These are phyloP conservation scores for Candida glucosophila DNA, from an alignment of 1,139 yeast genomes.

Conservation along the genomic window DNA sequence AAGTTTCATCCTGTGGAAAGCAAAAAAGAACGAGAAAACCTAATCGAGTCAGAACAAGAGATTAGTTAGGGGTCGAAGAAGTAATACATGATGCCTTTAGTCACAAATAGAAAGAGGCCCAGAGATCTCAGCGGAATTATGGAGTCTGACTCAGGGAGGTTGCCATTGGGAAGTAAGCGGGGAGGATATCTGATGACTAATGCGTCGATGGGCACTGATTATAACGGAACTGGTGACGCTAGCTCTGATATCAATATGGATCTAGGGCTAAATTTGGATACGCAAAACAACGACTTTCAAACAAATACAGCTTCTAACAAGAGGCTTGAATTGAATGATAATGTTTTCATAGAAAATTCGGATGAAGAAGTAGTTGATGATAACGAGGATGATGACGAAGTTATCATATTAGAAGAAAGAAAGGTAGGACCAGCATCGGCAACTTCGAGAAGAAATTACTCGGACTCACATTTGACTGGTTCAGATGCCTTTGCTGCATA, in stretches of 20 bases:
- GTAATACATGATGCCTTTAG: slow-evolving; percentile 16
- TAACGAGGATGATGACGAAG: slow-evolving; percentile 20
- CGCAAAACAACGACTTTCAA: slow-evolving; percentile 5
- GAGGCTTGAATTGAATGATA: too few relatives aligned
- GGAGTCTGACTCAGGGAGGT: slow-evolving; percentile 11
- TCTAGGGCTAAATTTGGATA: slow-evolving; percentile 4
- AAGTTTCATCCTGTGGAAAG: too few relatives aligned
- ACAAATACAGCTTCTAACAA: slow-evolving; percentile 4
- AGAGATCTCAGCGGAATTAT: slow-evolving; percentile 39
- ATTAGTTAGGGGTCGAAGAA: not conserved
- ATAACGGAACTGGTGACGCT: slow-evolving; percentile 3
- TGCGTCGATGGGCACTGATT: slow-evolving; percentile 5
- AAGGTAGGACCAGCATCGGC: slow-evolving; percentile 12
- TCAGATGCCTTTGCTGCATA: slow-evolving; percentile 37
- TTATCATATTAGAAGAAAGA: slow-evolving; percentile 28
- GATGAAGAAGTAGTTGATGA: slow-evolving; percentile 14
- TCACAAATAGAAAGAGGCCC: slow-evolving; percentile 38
- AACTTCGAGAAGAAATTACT: slow-evolving; percentile 24
- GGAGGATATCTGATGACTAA: slow-evolving; percentile 4
- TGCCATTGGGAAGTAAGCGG: slow-evolving; percentile 3
- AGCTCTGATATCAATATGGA: slow-evolving; percentile 3
- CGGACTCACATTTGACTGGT: slow-evolving; percentile 31
- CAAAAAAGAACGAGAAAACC: too few relatives aligned
- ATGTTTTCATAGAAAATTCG: slow-evolving; percentile 2
- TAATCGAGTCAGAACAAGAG: too few relatives aligned